A percentile compares a stretch with the other conserved stretches of the same genome.
Evolutionary conservation across 2,329 filamentous ascomycete genomes (phyloP).

Genomic region (Aspergillus sojae): DNA sequence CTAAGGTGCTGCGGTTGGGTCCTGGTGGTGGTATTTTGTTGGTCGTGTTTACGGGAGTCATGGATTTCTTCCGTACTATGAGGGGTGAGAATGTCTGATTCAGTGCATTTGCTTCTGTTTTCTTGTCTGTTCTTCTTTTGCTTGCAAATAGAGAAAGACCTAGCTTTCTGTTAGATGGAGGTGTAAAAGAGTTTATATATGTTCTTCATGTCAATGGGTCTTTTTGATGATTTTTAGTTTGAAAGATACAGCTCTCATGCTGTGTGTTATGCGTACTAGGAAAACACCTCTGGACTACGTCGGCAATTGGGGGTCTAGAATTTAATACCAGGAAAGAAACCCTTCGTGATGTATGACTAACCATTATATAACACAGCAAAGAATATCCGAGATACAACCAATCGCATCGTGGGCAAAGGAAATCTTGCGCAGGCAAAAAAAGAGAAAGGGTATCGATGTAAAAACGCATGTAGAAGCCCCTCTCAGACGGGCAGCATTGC

Average conservation of each 20-base stretch:
- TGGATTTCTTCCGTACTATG: conserved; percentile 83
- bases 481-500: conserved; percentile 1
- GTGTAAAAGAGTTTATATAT: background rate
- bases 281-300: background rate
- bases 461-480: conserved; percentile 14
- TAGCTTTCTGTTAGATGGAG: conserved; percentile 8
- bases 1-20: conserved; percentile 82
- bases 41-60: conserved; percentile 53
- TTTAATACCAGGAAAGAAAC: background rate
- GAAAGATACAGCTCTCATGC: background rate
- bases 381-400: conserved; percentile 7
- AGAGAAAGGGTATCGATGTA: conserved; percentile 39
- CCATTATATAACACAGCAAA: conserved; percentile 1
- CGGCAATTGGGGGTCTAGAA: background rate
- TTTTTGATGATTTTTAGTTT: background rate
- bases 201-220: background rate
- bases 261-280: background rate
- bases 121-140: background rate
- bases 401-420: background rate
- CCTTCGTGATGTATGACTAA: background rate
- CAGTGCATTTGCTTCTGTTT: background rate
- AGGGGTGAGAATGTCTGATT: conserved; percentile 38
- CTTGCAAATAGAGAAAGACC: conserved; percentile 9
- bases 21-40: conserved; percentile 66
- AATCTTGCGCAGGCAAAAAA: conserved; percentile 10